These are phyloP conservation scores for Scheffersomyces stambukii DNA, from an alignment of 1,139 yeast species.

Conservation along the genomic window DNA sequence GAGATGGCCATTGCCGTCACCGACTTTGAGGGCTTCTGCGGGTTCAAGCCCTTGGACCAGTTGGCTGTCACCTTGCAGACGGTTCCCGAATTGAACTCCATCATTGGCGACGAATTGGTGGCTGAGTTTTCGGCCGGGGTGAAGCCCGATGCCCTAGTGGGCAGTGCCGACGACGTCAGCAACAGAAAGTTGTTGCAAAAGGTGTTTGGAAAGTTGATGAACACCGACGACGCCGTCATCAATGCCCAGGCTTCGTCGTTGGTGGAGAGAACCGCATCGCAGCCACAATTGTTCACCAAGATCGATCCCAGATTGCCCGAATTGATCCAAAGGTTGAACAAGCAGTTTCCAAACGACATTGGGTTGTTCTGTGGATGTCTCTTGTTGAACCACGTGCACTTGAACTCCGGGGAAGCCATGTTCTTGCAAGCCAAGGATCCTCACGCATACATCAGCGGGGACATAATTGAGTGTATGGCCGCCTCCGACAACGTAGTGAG, in stretches of 20 bases:
- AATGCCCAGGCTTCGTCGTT: conserved; percentile 52
- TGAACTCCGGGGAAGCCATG: conserved; percentile 94
- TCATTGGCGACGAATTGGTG: conserved; percentile 63
- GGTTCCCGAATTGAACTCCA: conserved; percentile 69
- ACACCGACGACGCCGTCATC: conserved; percentile 57
- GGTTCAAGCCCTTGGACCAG: conserved; percentile 86
- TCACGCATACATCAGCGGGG: conserved; percentile 95
- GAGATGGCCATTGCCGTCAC: conserved; percentile 99
- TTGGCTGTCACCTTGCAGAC: conserved; percentile 61
- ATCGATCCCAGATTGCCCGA: conserved; percentile 55
- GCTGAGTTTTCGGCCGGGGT: conserved; percentile 49
- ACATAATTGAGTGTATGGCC: conserved; percentile 98
- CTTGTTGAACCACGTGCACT: conserved; percentile 78
- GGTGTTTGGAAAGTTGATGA: conserved; percentile 81
- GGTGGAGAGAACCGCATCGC: conserved; percentile 53
- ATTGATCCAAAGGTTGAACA: conserved; percentile 69
- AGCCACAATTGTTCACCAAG: conserved; percentile 46
- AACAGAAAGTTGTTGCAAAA: conserved; percentile 67
- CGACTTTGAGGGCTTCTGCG: conserved; percentile 95
- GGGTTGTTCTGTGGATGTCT: conserved; percentile 96
- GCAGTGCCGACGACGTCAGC: conserved; percentile 41
- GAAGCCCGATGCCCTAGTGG: conserved; percentile 40
- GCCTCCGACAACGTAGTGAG: conserved; percentile 97
- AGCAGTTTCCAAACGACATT: conserved; percentile 88
- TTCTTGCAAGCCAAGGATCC: conserved; percentile 96